Evolutionary conservation across 1,284 basidiomycete genomes (phyloP).

Genomic region (Rugosomyces carneus): DNA sequence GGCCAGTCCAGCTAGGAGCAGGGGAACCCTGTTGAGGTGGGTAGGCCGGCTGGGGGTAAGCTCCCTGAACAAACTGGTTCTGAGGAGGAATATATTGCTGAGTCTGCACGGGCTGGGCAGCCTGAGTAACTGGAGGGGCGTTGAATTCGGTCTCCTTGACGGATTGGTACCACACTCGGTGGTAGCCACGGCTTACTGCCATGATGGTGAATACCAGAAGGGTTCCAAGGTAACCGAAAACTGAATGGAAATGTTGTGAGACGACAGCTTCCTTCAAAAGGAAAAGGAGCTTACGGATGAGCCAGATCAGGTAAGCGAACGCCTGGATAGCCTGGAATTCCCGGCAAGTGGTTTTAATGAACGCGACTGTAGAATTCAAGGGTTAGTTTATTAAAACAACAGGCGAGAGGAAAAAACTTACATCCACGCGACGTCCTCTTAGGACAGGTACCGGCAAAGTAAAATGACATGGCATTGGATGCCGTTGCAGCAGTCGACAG

Average conservation of each 20-base stretch:
- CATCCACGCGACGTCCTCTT: conserved; percentile 1
- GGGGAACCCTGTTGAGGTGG: conserved; percentile 1
- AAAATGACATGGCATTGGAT: conserved; percentile 19
- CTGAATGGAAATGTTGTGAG: conserved; percentile 23
- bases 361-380: conserved; percentile 8
- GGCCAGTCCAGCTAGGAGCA: conserved; percentile 13
- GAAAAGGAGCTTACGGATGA: conserved; percentile 34
- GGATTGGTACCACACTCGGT: conserved; percentile 33
- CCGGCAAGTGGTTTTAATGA: conserved; percentile 31
- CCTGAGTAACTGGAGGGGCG: conserved; percentile 15
- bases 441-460: conserved; percentile 20
- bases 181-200: conserved; percentile 32
- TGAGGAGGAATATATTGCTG: conserved; percentile 12
- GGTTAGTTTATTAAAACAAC: neutral
- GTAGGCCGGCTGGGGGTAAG: conserved; percentile 7
- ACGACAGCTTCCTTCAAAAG: neutral
- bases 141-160: conserved; percentile 35
- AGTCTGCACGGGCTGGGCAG: neutral
- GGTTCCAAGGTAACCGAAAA: conserved; percentile 33
- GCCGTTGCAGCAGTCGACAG: conserved; percentile 41
- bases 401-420: conserved; percentile 7
- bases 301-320: conserved; percentile 48
- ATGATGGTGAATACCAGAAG: conserved; percentile 32
- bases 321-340: conserved; percentile 42
- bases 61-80: no score